Base-by-base conservation (phyloP, 345 rosid species). In the Gossypium turneri region DNA sequence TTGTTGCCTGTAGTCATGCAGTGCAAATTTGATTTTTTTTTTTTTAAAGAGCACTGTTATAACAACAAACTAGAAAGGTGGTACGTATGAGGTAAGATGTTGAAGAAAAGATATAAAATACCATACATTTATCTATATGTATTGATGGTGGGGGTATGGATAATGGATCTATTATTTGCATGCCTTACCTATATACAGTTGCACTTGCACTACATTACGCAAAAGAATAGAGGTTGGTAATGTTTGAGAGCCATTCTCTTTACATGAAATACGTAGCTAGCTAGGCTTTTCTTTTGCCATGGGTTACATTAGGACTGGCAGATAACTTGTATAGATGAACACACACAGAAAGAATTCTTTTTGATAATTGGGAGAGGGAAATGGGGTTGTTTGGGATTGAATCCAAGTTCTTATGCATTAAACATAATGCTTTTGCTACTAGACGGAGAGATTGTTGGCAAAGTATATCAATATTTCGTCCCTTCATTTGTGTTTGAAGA, bases 91-190 rank as follows among this genome's bases (percentile, higher is more conserved):
- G 5, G 57, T 9, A 17, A 44, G 17, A 45, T 16, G 27, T 61
- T 61, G 66, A 61, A 61, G 66, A 29, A 61, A 29, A 61, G 19
- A 61, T 61, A 19, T 61, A 61, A 60, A 60, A 60, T 61, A 29
- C 10, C 2, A 13, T 13, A 12, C 1, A 29, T 47, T 47, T 15
- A 27, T 61, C 41, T 34, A 34, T 51, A 51, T 16, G 19, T 11
- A 6, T 9, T 65, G 50, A 44, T 43, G 53, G 34, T 20, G 34
- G 53, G n/a, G 22, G 11, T 66, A 45, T 66, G 53, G 70, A 44
- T 44, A 34, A 34, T 34, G 41, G 41, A 4, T 34, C 41, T 25
- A 61, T 25, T 43, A 65, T 19, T 12, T 19, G 22, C 25, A 12
- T 44, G 58, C 9, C 16, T 66, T 6, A 53, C 57, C 22, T 53